These are phyloP conservation scores for Xerocomellus chrysenteron DNA, from an alignment of 768 basidiomycete genomes.

Conservation along the genomic window DNA sequence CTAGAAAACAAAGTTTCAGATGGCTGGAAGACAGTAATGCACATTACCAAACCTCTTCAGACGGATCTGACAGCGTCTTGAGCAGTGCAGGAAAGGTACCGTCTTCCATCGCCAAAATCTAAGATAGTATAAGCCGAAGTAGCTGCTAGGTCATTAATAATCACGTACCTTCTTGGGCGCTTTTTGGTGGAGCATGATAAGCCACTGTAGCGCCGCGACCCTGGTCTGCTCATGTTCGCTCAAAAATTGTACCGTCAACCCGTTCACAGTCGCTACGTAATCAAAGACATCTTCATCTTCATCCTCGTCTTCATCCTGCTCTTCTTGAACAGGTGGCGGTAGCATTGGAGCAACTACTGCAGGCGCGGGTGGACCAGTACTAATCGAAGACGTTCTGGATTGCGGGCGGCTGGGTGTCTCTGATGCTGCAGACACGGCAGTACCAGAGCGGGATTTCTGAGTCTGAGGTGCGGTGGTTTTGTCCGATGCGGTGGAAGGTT, in stretches of 20 bases:
- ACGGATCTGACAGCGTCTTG: constrained; percentile 94
- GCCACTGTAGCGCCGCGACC: constrained; percentile 94
- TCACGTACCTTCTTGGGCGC: constrained; percentile 83
- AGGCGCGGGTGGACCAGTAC: constrained; percentile 36
- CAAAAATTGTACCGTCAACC: constrained; percentile 88
- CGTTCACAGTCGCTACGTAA: constrained; percentile 90
- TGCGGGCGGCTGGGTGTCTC: constrained; percentile 56
- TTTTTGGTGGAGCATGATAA: constrained; percentile 98
- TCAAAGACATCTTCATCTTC: constrained; percentile 81
- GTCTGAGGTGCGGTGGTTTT: constrained; percentile 38
- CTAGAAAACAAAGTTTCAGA: constrained; percentile 36
- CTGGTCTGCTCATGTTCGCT: constrained; percentile 97
- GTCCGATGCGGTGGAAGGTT: constrained; percentile 34
- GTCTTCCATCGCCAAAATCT: constrained; percentile 96
- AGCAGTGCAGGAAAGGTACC: constrained; percentile 94
- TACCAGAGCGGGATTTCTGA: constrained; percentile 24
- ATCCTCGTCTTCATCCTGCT: constrained; percentile 53
- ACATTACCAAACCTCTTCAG: constrained; percentile 70
- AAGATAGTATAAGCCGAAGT: not conserved
- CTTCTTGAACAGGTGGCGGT: constrained; percentile 30
- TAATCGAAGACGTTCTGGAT: constrained; percentile 56
- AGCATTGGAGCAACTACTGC: constrained; percentile 28
- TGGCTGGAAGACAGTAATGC: not conserved
- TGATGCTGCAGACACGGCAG: constrained; percentile 24
- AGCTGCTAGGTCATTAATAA: not conserved